Evolutionary conservation across 2,329 filamentous ascomycete genomes (phyloP).

Genomic region (Colletotrichum gloeosporioides): DNA sequence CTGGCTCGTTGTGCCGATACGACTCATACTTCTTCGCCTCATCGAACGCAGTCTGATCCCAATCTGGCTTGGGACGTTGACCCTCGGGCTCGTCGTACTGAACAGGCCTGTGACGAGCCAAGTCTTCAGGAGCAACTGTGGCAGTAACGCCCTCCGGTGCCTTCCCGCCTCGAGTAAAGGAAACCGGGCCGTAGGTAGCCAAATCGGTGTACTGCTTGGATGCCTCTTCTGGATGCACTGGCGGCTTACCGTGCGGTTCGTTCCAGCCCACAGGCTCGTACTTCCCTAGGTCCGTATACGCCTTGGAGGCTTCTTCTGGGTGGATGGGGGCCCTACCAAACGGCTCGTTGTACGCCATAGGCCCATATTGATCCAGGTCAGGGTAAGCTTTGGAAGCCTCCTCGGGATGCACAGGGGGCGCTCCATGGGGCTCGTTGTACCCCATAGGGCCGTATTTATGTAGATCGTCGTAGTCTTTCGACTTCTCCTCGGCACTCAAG

Average conservation of each 20-base stretch:
- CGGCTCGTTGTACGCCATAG: constrained; percentile 23
- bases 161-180: constrained; percentile 26
- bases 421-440: constrained; percentile 41
- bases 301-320: constrained; percentile 14
- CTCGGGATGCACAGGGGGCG: constrained; percentile 32
- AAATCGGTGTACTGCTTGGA: constrained; percentile 43
- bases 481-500: constrained; percentile 39
- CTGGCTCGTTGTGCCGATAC: constrained; percentile 40
- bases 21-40: constrained; percentile 46
- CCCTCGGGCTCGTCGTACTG: constrained; percentile 12
- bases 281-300: constrained; percentile 15
- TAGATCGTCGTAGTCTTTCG: constrained; percentile 45
- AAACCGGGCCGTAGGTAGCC: constrained; percentile 31
- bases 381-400: constrained; percentile 42
- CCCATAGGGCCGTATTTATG: constrained; percentile 34
- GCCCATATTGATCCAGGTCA: constrained; percentile 45
- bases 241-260: constrained; percentile 25
- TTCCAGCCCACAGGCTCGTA: constrained; percentile 26
- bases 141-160: neutral
- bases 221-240: constrained; percentile 33
- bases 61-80: constrained; percentile 36
- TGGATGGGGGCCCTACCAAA: constrained; percentile 21
- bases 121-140: constrained; percentile 1
- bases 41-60: constrained; percentile 34
- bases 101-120: constrained; percentile 12